phyloP scores from a whole-genome alignment of 2,329 filamentous ascomycete species.

The Magnaporthiopsis rhizophila region DNA sequence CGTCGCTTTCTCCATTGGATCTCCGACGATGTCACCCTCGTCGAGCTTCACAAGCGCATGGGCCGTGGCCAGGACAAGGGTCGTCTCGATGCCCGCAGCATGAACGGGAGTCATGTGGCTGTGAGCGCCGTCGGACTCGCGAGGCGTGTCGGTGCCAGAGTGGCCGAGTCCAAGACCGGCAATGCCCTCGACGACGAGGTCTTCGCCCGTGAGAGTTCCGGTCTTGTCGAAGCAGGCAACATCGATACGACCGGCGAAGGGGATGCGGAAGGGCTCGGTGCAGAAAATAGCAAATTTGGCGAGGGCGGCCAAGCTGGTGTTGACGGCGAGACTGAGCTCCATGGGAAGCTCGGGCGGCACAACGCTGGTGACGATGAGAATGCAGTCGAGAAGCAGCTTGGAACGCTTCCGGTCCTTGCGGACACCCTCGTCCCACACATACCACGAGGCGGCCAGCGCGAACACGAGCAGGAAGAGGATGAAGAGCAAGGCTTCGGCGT shows the following conservation, averaged over 20 bases:
- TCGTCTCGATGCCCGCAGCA: constrained; percentile 70
- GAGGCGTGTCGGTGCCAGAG: constrained; percentile 52
- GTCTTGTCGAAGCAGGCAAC: constrained; percentile 99
- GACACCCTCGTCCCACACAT: constrained; percentile 97
- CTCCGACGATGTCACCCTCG: constrained; percentile 93
- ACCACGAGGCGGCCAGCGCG: constrained; percentile 95
- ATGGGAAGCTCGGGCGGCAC: constrained; percentile 98
- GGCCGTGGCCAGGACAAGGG: constrained; percentile 86
- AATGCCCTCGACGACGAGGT: constrained; percentile 93
- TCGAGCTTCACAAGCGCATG: constrained; percentile 94
- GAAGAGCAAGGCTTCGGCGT: constrained; percentile 91
- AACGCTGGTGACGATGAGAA: constrained; percentile 95
- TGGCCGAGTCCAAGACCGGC: constrained; percentile 75
- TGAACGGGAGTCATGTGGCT: constrained; percentile 66
- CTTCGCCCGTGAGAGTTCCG: constrained; percentile 90
- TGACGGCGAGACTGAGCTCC: constrained; percentile 95
- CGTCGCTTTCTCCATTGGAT: constrained; percentile 98
- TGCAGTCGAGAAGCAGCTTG: constrained; percentile 93
- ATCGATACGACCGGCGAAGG: constrained; percentile 90
- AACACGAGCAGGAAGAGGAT: constrained; percentile 95
- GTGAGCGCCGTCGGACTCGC: constrained; percentile 74
- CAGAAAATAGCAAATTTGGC: constrained; percentile 97
- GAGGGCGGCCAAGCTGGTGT: constrained; percentile 89
- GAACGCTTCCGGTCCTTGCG: constrained; percentile 91
- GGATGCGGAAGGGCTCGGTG: constrained; percentile 97